These are phyloP conservation scores for Talaromyces sp. DNA, from an alignment of 2,329 filamentous ascomycete genomes.

Conservation along the genomic window DNA sequence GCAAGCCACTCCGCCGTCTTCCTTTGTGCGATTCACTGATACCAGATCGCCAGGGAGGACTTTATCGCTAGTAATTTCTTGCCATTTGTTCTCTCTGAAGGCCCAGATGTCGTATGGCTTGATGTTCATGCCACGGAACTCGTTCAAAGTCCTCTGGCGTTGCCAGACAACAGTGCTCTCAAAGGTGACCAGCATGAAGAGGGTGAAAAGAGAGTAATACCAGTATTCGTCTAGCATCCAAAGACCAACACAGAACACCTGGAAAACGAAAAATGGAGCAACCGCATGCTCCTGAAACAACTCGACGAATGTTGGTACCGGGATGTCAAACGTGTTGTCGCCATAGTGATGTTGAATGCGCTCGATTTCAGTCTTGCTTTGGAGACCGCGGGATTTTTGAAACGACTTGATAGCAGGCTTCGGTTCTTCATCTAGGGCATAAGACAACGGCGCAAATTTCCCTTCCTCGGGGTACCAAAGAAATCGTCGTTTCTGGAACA, in stretches of 20 bases:
- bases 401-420: slow-evolving; percentile 75
- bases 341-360: slow-evolving; percentile 90
- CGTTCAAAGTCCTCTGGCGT: slow-evolving; percentile 87
- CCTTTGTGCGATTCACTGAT: slow-evolving; percentile 89
- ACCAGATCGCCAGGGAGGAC: slow-evolving; percentile 90
- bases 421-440: slow-evolving; percentile 79
- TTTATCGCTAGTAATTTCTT: slow-evolving; percentile 82
- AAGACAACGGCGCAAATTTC: slow-evolving; percentile 77
- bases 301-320: slow-evolving; percentile 91
- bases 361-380: slow-evolving; percentile 69
- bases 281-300: slow-evolving; percentile 98
- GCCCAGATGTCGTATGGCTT: slow-evolving; percentile 96
- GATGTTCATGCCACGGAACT: slow-evolving; percentile 99
- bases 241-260: slow-evolving; percentile 95
- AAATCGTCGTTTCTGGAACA: slow-evolving; percentile 98
- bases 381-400: slow-evolving; percentile 74
- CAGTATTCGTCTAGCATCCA: slow-evolving; percentile 99
- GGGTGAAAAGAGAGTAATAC: slow-evolving; percentile 99
- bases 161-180: slow-evolving; percentile 99
- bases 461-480: slow-evolving; percentile 70
- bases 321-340: slow-evolving; percentile 93
- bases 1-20: slow-evolving; percentile 93
- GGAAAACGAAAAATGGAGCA: slow-evolving; percentile 98
- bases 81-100: slow-evolving; percentile 82
- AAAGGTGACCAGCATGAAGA: slow-evolving; percentile 96